phyloP scores from a whole-genome alignment of 306 rosid species.

The Hippophae tibetana region DNA sequence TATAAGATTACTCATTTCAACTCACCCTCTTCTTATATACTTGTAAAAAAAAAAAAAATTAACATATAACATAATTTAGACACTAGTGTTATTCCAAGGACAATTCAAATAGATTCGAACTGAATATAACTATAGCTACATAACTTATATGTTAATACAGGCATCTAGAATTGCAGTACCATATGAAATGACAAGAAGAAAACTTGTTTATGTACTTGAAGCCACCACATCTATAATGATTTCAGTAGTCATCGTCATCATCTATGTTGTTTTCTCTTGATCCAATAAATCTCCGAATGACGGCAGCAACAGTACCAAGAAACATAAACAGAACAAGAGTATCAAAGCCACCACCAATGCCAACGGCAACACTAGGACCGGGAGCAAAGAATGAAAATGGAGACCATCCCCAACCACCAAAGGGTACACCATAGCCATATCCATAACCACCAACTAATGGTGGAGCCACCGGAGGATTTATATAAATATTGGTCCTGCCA shows the following conservation, averaged over 20 bases:
- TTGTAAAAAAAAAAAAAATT: too few relatives aligned
- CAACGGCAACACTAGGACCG: constrained; percentile 75
- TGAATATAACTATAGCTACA: not conserved
- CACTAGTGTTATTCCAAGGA: not conserved
- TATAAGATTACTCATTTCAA: too few relatives aligned
- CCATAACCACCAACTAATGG: constrained; percentile 90
- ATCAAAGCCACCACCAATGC: constrained; percentile 85
- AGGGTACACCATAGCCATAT: constrained; percentile 67
- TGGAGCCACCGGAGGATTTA: constrained; percentile 82
- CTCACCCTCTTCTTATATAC: too few relatives aligned
- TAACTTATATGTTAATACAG: not conserved
- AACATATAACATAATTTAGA: too few relatives aligned
- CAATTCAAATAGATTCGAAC: not conserved
- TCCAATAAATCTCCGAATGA: constrained; percentile 53
- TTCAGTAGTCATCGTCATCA: constrained; percentile 36
- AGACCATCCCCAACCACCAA: constrained; percentile 94
- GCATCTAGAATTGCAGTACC: not conserved
- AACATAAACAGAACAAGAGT: constrained; percentile 44
- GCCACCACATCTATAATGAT: not conserved
- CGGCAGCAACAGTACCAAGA: constrained; percentile 77
- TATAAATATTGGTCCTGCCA: constrained; percentile 72
- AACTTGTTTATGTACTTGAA: not conserved
- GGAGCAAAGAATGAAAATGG: constrained; percentile 94
- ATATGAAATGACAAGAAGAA: not conserved
- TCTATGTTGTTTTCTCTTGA: constrained; percentile 35